Base-by-base conservation (phyloP, 2,329 filamentous ascomycete genomes). In the Microsporum ferrugineum region DNA sequence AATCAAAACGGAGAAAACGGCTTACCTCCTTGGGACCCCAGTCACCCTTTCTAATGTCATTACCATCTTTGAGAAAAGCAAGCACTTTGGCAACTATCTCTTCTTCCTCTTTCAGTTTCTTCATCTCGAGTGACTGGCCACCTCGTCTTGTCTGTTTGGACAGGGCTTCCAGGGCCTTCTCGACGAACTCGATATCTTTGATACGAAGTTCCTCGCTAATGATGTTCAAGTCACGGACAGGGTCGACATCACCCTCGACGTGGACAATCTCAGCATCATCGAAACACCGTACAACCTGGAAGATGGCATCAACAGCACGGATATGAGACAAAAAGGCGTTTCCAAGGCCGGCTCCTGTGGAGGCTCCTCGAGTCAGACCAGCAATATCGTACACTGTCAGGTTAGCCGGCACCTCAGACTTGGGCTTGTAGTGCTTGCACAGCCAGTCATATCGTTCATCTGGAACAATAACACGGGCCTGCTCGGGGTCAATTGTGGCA, bases 211-310 rank as follows among this genome's bases (percentile, higher is more conserved):
- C 94, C 73, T 97, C 91, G 75, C 87, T 90, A 78, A 99, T 97
- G 75, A 99, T 99, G 71, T 90, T 88, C 68, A 99, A 78, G 81
- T 99, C 94, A 72, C 94, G 87, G 63, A 88, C 84, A 38, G 94
- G 95, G 78, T 99, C 89, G 69, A 99, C 95, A 71, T 99, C 94
- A 74, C 94, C 95, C 82, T 99, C 95, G 67, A 99, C 91, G 83
- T 99, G 94, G 70, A 96, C 97, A 71, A 99, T 99, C 79, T 99
- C 94, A 63, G 92, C 94, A 81, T 99, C 94, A 73, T 99, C 95
- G 78, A 99, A 96, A 79, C 89, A 95, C 70, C 91, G 87, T 41
- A 96, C 91, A 51, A 96, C 91, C 77, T 96, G 89, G 82, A 96
- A 96, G 77, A 96, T 95, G 76, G 91, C 91, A 80, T 96, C 91